Conservation (phyloP, 495 filamentous ascomycete species). For the Apodospora peruviana region DNA sequence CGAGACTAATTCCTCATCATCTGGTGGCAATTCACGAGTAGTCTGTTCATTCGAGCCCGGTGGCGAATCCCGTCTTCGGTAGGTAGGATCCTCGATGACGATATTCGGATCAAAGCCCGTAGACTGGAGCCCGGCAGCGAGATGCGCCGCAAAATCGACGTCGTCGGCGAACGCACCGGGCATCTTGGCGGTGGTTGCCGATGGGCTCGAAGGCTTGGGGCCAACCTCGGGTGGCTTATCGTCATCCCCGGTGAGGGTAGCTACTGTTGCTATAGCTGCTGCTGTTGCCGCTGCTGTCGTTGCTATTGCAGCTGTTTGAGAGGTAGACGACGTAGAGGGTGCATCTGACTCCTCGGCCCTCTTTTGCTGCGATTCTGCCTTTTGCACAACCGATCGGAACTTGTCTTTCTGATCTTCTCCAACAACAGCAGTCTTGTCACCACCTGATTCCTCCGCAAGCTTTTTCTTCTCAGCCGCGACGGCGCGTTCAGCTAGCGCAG, state of each 20-base stretch:
- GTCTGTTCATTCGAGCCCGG: slow-evolving; percentile 51
- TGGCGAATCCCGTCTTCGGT: slow-evolving; percentile 58
- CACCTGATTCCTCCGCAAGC: slow-evolving; percentile 7
- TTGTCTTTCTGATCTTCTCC: slow-evolving; percentile 4
- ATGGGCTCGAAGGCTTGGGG: slow-evolving; percentile 31
- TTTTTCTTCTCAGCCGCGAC: slow-evolving; percentile 16
- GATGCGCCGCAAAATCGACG: slow-evolving; percentile 60
- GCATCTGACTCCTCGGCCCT: not conserved
- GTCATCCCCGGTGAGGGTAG: slow-evolving; percentile 8
- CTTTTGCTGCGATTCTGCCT: not conserved
- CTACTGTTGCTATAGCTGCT: too few species aligned
- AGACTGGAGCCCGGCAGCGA: slow-evolving; percentile 64
- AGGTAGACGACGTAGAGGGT: not conserved
- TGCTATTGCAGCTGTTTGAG: too few species aligned
- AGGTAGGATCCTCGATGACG: slow-evolving; percentile 59
- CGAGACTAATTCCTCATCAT: too few species aligned
- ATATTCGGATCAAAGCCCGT: slow-evolving; percentile 68
- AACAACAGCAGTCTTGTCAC: not conserved
- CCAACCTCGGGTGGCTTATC: slow-evolving; percentile 20
- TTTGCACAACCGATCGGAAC: slow-evolving; percentile 11
- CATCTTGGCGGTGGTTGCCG: slow-evolving; percentile 24
- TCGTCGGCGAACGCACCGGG: slow-evolving; percentile 53
- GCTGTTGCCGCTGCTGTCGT: too few species aligned
- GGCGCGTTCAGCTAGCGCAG: slow-evolving; percentile 28
- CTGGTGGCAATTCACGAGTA: too few species aligned